A percentile compares a stretch with the other conserved stretches of the same genome.
Conservation (phyloP, 75 land plant species). For the Selaginella moellendorffii region DNA sequence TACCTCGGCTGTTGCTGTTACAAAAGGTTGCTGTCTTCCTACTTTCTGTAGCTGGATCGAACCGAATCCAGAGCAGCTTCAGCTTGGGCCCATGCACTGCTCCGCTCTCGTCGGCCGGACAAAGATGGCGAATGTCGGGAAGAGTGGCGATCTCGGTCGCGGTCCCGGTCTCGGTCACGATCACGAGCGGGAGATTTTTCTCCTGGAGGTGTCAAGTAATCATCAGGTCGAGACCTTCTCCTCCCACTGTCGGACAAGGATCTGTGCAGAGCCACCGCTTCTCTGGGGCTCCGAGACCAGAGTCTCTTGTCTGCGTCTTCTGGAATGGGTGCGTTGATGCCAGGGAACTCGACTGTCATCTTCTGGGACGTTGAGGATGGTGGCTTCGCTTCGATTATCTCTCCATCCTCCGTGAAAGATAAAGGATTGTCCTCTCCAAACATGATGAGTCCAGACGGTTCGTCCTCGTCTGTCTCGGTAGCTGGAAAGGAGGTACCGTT, state of each 20-base stretch:
- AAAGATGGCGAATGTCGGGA: conserved; percentile 1
- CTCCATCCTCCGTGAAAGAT: conserved; percentile 49
- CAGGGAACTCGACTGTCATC: conserved; percentile 73
- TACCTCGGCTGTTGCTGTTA: too few relatives aligned
- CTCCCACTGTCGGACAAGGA: background rate
- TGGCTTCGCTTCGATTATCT: conserved; percentile 32
- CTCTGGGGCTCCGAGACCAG: conserved; percentile 31
- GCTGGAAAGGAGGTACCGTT: too few relatives aligned
- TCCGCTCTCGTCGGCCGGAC: background rate
- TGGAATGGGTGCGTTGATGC: conserved; percentile 88
- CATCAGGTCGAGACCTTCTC: background rate
- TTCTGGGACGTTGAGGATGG: conserved; percentile 21
- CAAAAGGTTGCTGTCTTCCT: too few relatives aligned
- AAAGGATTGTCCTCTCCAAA: conserved; percentile 33
- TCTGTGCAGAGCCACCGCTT: background rate
- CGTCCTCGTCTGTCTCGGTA: conserved; percentile 41
- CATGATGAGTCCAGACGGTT: conserved; percentile 71
- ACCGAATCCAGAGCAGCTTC: conserved; percentile 2
- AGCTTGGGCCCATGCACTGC: conserved; percentile 11
- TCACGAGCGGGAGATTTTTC: background rate
- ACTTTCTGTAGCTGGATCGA: too few relatives aligned
- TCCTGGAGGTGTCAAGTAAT: background rate
- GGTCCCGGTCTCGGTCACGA: background rate
- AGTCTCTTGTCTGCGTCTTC: conserved; percentile 46
- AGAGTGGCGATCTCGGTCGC: background rate